Evolutionary conservation across 306 rosid species (phyloP), one percentile per base, ranked within the genome.

Genomic region (Cicer bijugum): DNA sequence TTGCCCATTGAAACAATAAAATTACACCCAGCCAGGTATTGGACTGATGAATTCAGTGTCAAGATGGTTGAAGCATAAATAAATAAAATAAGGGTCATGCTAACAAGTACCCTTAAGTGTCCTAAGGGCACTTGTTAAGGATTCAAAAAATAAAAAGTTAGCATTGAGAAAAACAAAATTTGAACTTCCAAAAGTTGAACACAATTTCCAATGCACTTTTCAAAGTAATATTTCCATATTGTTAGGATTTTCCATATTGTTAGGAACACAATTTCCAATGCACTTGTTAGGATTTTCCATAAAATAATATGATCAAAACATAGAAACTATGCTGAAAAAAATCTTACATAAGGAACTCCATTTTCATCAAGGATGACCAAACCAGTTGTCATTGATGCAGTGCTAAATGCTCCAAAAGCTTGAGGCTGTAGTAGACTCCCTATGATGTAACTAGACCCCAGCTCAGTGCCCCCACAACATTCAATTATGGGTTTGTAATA

Each of bases 381-480:
- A 73, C 88, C 90, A 28, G 95, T 81, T 39, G 91, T 74, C 97
- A 94, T 83, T 35, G 96, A 83, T 57, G 88, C 63, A 0, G 90
- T 79, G 89, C 97, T 89, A 73, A 89, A 91, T 45, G 92, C 82
- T 62, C 97, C 98, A 79, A 94, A 94, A 71, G 92, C 95, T 85
- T 94, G 98, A 12, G 92, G 96, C 82, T 94, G 97, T 74, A 89
- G 69, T 7, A 4, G 85, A 81, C 89, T 79, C 74, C 85, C 98
- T 42, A 67, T 44, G 63, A 91, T 52, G 81, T 84, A 94, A 77
- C 69, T 1, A 60, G 97, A 89, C 2, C 89, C 82, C 45, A 94
- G 96, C 77, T 94, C 98, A 7, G 97, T 88, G 56, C 98, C 98
- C 20, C 97, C 97, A 70, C 97, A 89, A 40, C 85, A 83, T 86